Conservation (phyloP, 2,329 filamentous ascomycete genomes). For the Epichloe sp. region DNA sequence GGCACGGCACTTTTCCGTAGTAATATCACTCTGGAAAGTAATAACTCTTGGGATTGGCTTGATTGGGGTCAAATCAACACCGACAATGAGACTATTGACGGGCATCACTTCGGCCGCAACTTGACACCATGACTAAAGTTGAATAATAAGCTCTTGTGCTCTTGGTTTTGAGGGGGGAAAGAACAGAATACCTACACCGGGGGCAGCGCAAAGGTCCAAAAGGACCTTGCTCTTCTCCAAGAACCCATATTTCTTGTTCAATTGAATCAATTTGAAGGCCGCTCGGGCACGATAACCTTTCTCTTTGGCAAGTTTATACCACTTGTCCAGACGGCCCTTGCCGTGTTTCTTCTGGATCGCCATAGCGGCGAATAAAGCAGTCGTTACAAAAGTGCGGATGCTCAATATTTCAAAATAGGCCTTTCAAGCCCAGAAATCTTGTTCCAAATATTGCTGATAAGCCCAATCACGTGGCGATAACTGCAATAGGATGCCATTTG, state of each 20-base stretch:
- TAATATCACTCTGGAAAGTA: conserved; percentile 95
- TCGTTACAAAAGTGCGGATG: neutral
- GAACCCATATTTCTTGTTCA: conserved; percentile 99
- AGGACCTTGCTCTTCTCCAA: conserved; percentile 93
- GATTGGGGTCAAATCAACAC: conserved; percentile 88
- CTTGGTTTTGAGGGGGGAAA: neutral
- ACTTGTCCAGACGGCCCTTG: conserved; percentile 97
- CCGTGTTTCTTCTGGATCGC: conserved; percentile 98
- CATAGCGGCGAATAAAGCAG: conserved; percentile 38
- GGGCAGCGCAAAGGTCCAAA: conserved; percentile 93
- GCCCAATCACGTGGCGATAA: conserved; percentile 6
- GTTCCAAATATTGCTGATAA: conserved; percentile 16
- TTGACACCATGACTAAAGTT: conserved; percentile 77
- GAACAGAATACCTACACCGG: conserved; percentile 50
- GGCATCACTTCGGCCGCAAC: conserved; percentile 95
- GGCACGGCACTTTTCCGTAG: conserved; percentile 86
- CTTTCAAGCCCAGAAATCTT: conserved; percentile 23
- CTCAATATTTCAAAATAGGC: conserved; percentile 2
- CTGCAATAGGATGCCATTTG: neutral
- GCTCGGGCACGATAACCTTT: conserved; percentile 93
- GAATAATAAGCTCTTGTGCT: neutral
- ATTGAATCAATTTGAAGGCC: conserved; percentile 93
- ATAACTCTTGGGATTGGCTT: conserved; percentile 91
- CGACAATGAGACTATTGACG: conserved; percentile 74
- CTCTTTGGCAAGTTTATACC: conserved; percentile 97